phyloP scores from a whole-genome alignment of 1,139 yeast genomes.

The Geotrichum histeridarum region DNA sequence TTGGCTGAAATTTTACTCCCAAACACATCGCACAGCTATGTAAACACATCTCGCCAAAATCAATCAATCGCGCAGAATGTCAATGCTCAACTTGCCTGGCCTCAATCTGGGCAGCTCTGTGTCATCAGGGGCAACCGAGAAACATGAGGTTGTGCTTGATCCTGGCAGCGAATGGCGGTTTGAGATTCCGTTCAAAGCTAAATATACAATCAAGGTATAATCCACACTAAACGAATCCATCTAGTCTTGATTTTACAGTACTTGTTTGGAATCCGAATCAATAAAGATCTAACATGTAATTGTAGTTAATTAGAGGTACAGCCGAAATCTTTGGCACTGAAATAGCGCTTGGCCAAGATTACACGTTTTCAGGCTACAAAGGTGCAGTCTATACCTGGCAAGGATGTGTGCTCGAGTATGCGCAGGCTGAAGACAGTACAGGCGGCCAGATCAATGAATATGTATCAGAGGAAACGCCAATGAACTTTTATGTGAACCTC shows the following conservation, averaged over 20 bases:
- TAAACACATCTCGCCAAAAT: not conserved
- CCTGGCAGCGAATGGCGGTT: constrained; percentile 20
- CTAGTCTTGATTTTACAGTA: not conserved
- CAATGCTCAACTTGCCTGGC: constrained; percentile 7
- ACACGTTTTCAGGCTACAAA: constrained; percentile 55
- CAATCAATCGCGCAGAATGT: not conserved
- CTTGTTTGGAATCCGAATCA: not conserved
- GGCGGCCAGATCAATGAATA: constrained; percentile 49
- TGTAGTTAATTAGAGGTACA: constrained; percentile 50
- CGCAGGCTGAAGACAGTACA: constrained; percentile 3
- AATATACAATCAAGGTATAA: constrained; percentile 15
- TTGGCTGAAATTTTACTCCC: not conserved
- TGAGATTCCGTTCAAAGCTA: constrained; percentile 17
- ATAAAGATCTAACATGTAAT: not conserved
- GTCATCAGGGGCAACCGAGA: not conserved
- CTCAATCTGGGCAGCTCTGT: not conserved
- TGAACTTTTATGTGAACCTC: constrained; percentile 59
- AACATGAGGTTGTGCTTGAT: constrained; percentile 3
- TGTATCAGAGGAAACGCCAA: constrained; percentile 63
- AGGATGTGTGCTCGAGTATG: constrained; percentile 46
- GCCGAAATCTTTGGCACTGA: constrained; percentile 95
- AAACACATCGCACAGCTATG: not conserved
- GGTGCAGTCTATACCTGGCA: constrained; percentile 54
- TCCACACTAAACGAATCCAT: not conserved
- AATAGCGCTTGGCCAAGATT: constrained; percentile 64